Base-by-base conservation (phyloP, 2,329 filamentous ascomycete species). In the Colletotrichum sp. region DNA sequence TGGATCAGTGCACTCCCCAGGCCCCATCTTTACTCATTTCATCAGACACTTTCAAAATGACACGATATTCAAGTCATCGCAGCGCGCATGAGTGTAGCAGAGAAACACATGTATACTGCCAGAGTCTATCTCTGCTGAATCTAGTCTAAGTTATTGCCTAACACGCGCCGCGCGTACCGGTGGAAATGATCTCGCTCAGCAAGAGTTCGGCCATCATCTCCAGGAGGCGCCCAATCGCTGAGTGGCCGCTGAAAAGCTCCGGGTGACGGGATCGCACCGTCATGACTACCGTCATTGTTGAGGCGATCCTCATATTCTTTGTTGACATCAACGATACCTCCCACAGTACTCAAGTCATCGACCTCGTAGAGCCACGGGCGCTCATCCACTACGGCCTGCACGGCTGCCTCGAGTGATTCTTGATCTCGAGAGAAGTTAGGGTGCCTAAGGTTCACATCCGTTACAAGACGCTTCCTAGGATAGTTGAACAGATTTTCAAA, bases 401-500 rank as follows among this genome's bases (percentile, higher is more conserved):
- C 81, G 5, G 86, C 83, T 21, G 83, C 80, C 32, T 85, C 84
- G 12, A 89, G 85, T 4, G 86, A 88, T 79, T 89, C 87, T 59
- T 87, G 85, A 73, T 87, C 88, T 44, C 84, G 83, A 12, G 84
- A 85, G 64, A 91, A 88, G 57, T 83, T 82, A 4, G 86, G 85
- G 24, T 87, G 85, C 13, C 83, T 83, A 6, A 84, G 78, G 8
- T 82, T 84, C 6, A 89, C 83, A 69, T 87, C 86, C 7, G 80
- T 78, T 13, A 90, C 84, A 10, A 90, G 85, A 12, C 86, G 86
- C 34, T 82, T 82, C 64, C 86, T 87, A 26, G 87, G 86, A 59
- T 88, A 89, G 69, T 83, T 85, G 79, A 88, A 87, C 21, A 86
- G 85, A 69, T 87, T 85, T 32, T 87, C 84, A 59, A 91, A 85